These are phyloP conservation scores for Trichoderma reesei DNA, from an alignment of 495 filamentous ascomycete genomes.

Conservation along the genomic window DNA sequence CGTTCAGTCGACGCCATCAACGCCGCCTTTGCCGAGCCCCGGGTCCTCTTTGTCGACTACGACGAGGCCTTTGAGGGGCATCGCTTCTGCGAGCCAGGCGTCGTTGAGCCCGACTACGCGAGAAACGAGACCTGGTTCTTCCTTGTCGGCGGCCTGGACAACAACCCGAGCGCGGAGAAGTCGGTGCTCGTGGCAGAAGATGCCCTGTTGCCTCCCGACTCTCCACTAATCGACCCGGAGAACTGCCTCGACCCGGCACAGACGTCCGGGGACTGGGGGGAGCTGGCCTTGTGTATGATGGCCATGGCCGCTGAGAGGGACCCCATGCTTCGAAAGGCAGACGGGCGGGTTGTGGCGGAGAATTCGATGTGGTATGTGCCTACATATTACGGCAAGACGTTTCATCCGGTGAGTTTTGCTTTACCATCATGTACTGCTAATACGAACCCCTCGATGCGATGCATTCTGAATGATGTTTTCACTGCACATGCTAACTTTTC, in stretches of 20 bases:
- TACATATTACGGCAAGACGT: constrained; percentile 36
- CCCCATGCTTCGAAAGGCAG: constrained; percentile 19
- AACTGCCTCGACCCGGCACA: constrained; percentile 21
- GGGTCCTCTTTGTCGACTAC: constrained; percentile 35
- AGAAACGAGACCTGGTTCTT: constrained; percentile 39
- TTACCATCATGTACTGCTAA: neutral
- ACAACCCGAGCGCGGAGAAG: constrained; percentile 13
- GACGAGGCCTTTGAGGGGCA: constrained; percentile 33
- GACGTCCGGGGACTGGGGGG: constrained; percentile 28
- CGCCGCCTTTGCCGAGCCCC: constrained; percentile 19
- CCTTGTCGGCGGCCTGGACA: constrained; percentile 31
- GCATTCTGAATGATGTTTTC: neutral
- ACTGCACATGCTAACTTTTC: neutral
- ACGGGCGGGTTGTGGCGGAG: constrained; percentile 15
- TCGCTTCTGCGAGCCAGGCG: constrained; percentile 37
- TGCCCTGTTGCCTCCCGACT: constrained; percentile 16
- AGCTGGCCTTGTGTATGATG: constrained; percentile 32
- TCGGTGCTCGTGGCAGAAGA: neutral
- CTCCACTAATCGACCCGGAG: constrained; percentile 23
- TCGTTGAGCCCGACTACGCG: constrained; percentile 31
- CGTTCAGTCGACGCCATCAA: constrained; percentile 22
- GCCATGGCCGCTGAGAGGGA: constrained; percentile 25
- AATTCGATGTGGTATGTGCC: constrained; percentile 35
- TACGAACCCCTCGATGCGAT: neutral
- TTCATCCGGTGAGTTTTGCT: constrained; percentile 26